phyloP scores from a whole-genome alignment of 371 early-diverging fungal species.

The Rhizomucor miehei region DNA sequence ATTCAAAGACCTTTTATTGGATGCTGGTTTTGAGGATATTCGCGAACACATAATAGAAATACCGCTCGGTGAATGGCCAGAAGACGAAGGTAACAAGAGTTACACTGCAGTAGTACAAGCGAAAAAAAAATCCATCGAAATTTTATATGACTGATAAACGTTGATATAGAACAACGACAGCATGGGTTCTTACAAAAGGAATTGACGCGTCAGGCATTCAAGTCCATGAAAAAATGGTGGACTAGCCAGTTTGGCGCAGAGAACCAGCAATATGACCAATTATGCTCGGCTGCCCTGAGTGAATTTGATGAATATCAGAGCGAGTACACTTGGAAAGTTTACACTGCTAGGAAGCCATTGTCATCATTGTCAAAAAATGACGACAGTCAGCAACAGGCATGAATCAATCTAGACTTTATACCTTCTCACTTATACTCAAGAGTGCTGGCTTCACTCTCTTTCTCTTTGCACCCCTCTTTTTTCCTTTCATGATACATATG shows the following conservation, averaged over 20 bases:
- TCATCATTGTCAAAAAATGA: no score
- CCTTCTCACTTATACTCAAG: no score
- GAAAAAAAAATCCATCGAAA: no score
- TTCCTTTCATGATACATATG: no score
- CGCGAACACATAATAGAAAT: conserved; percentile 19
- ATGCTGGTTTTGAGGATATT: conserved; percentile 30
- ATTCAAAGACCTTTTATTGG: conserved; percentile 12
- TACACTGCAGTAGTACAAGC: no score
- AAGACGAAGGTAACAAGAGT: conserved; percentile 19
- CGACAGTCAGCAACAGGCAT: no score
- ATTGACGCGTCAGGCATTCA: conserved; percentile 29
- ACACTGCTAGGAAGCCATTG: conserved; percentile 18
- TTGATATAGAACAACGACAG: conserved; percentile 24
- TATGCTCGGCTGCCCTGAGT: conserved; percentile 20
- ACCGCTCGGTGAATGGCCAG: conserved; percentile 50
- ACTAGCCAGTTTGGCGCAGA: conserved; percentile 17
- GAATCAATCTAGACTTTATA: no score
- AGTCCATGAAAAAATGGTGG: conserved; percentile 40
- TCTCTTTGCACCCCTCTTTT: no score
- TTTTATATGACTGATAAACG: not conserved
- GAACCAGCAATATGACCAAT: conserved; percentile 17
- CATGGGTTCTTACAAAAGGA: conserved; percentile 41
- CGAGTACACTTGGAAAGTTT: conserved; percentile 18
- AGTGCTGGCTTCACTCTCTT: no score
- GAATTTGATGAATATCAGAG: conserved; percentile 26